phyloP scores from a whole-genome alignment of 2,329 filamentous ascomycete genomes.

The Juglanconis sp. region DNA sequence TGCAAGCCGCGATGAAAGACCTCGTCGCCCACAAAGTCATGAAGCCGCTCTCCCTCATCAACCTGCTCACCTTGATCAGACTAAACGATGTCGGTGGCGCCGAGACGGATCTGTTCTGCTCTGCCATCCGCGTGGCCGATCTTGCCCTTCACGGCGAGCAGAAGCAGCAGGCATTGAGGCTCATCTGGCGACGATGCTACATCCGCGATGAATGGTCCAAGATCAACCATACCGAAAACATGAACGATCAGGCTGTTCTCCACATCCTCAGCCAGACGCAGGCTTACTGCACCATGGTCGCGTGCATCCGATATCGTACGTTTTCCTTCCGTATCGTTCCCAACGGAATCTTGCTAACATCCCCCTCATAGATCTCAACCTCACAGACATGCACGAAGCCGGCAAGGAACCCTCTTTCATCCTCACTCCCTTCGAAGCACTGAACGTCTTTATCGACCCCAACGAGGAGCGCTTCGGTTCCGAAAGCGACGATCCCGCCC shows the following conservation, averaged over 20 bases:
- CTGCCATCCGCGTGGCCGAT: conserved; percentile 63
- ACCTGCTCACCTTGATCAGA: conserved; percentile 73
- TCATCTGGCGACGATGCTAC: conserved; percentile 85
- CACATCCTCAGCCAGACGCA: conserved; percentile 62
- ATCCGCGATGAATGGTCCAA: conserved; percentile 80
- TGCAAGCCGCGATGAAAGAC: conserved; percentile 66
- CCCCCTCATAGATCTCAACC: conserved; percentile 8
- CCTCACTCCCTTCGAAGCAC: conserved; percentile 48
- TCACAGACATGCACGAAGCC: conserved; percentile 27
- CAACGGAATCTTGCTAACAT: conserved; percentile 27
- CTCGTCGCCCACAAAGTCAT: conserved; percentile 72
- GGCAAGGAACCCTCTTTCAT: conserved; percentile 42
- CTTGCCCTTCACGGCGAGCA: conserved; percentile 53
- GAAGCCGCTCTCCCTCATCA: conserved; percentile 62
- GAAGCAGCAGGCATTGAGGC: conserved; percentile 54
- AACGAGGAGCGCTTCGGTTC: conserved; percentile 57
- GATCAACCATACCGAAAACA: conserved; percentile 73
- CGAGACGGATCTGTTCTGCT: conserved; percentile 68
- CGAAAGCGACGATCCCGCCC: conserved; percentile 54
- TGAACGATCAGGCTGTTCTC: conserved; percentile 67
- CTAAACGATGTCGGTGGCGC: conserved; percentile 48
- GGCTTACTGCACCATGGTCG: conserved; percentile 63
- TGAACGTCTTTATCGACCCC: conserved; percentile 59
- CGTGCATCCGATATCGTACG: conserved; percentile 65
- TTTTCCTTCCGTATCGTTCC: conserved; percentile 19